phyloP scores from a whole-genome alignment of 495 filamentous ascomycete species.

The Neurospora hispaniola region DNA sequence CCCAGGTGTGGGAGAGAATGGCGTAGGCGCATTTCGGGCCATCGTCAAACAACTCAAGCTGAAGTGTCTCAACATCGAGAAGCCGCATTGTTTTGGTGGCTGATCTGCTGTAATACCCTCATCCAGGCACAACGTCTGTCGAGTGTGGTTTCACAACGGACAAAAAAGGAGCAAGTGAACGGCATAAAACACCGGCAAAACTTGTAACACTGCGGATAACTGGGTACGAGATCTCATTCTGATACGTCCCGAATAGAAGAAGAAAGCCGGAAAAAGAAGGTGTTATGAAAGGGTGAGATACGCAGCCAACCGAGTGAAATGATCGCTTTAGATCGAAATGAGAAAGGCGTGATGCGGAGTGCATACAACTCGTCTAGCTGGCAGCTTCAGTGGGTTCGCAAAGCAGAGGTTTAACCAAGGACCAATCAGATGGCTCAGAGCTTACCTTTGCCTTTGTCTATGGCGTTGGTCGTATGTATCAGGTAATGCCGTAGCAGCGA shows the following conservation, averaged over 20 bases:
- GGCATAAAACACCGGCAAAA: background rate
- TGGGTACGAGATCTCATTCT: too few species aligned
- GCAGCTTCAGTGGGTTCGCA: background rate
- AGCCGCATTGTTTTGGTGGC: slow-evolving; percentile 14
- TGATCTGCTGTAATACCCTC: background rate
- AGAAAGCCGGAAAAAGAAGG: background rate
- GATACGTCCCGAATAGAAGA: background rate
- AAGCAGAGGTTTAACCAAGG: background rate
- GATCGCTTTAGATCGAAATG: background rate
- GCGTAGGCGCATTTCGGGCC: slow-evolving; percentile 14
- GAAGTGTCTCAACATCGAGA: slow-evolving; percentile 13
- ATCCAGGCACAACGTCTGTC: background rate
- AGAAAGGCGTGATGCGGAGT: background rate
- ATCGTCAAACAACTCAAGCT: slow-evolving; percentile 14
- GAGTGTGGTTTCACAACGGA: background rate
- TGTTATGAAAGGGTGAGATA: background rate
- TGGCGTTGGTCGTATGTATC: background rate
- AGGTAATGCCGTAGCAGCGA: background rate
- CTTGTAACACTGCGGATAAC: background rate
- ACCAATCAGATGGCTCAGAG: background rate
- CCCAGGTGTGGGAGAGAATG: slow-evolving; percentile 24
- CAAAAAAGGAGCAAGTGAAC: background rate
- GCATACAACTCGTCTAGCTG: background rate
- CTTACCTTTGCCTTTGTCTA: background rate
- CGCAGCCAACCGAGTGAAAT: background rate